A percentile compares a stretch with the other conserved stretches of the same genome.
Conservation (phyloP, 352 stramenopile species). For the Pythium scleroteichum region DNA sequence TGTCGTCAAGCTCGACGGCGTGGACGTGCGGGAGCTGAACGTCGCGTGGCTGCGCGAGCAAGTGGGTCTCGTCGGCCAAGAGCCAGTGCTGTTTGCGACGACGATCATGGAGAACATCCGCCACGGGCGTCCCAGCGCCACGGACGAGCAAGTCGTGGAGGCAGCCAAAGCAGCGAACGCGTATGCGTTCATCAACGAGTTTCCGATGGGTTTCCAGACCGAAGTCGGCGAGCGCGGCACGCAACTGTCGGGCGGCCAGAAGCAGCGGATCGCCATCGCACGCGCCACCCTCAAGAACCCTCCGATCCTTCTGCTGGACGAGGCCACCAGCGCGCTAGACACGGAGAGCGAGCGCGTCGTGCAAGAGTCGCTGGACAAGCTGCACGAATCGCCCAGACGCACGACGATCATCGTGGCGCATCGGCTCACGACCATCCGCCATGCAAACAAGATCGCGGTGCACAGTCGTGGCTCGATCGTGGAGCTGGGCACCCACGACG, state of each 20-base stretch:
- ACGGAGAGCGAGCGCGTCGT: slow-evolving; percentile 1
- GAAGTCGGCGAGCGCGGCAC: too few species aligned
- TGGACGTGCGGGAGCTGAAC: slow-evolving; percentile 58
- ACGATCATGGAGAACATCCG: too few species aligned
- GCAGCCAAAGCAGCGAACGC: slow-evolving; percentile 35
- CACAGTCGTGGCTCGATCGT: slow-evolving; percentile 83
- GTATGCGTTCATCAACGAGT: slow-evolving; percentile 2
- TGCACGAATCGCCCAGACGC: slow-evolving; percentile 25
- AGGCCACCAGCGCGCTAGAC: neutral
- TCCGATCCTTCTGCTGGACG: slow-evolving; percentile 6
- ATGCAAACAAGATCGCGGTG: slow-evolving; percentile 92
- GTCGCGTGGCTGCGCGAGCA: too few species aligned
- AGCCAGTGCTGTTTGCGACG: too few species aligned
- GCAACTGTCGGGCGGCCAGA: too few species aligned
- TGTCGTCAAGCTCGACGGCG: slow-evolving; percentile 21
- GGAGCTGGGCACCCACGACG: slow-evolving; percentile 88
- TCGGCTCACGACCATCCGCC: slow-evolving; percentile 86
- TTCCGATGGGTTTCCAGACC: too few species aligned
- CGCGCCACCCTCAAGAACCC: slow-evolving; percentile 8
- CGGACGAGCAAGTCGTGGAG: slow-evolving; percentile 56
- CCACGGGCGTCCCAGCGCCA: slow-evolving; percentile 50
- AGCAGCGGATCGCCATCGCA: too few species aligned
- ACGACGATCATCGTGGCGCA: slow-evolving; percentile 92
- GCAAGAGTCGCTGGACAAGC: slow-evolving; percentile 41
- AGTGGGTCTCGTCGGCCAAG: too few species aligned